Percentiles rank a stretch among this genome's conserved stretches.
Conservation (phyloP, 2,329 filamentous ascomycete genomes). For the Raffaelea deltoideospora region DNA sequence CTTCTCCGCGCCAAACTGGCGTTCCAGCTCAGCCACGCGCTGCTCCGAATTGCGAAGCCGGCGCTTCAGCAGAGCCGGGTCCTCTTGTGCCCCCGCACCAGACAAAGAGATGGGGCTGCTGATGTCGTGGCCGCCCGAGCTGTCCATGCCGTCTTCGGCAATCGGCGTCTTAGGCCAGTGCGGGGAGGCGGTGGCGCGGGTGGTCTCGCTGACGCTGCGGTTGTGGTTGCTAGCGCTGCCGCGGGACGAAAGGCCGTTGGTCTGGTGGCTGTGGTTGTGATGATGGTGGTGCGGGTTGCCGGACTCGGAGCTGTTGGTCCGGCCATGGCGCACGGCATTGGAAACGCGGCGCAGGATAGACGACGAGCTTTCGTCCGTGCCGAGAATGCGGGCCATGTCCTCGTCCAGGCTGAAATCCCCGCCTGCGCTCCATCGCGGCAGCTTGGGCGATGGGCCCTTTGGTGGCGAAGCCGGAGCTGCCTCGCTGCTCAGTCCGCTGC, state of each 20-base stretch:
- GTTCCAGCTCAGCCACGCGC: slow-evolving; percentile 71
- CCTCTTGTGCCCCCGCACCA: slow-evolving; percentile 38
- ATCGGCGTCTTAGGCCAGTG: slow-evolving; percentile 57
- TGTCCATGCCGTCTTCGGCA: slow-evolving; percentile 34
- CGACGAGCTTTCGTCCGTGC: slow-evolving; percentile 58
- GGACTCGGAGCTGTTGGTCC: slow-evolving; percentile 65
- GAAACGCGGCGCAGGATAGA: slow-evolving; percentile 81
- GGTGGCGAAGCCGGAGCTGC: slow-evolving; percentile 22
- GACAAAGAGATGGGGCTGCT: slow-evolving; percentile 56
- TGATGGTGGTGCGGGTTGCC: slow-evolving; percentile 16
- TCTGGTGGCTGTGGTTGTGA: slow-evolving; percentile 16
- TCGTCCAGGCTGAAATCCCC: slow-evolving; percentile 91
- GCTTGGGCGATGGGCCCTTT: slow-evolving; percentile 43
- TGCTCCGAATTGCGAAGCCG: slow-evolving; percentile 72
- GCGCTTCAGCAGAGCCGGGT: slow-evolving; percentile 51
- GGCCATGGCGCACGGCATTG: slow-evolving; percentile 83
- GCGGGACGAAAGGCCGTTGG: slow-evolving; percentile 2
- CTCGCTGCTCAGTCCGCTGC: slow-evolving; percentile 17
- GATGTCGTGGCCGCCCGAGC: slow-evolving; percentile 50
- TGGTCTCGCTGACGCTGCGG: slow-evolving; percentile 53
- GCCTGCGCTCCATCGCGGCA: slow-evolving; percentile 62
- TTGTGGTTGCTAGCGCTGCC: slow-evolving; percentile 29
- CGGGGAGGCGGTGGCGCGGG: slow-evolving; percentile 45
- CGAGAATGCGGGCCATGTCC: slow-evolving; percentile 81
- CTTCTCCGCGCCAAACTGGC: slow-evolving; percentile 54